Evolutionary conservation across 768 basidiomycete species (phyloP).

Genomic region (Lentinus tigrinus): DNA sequence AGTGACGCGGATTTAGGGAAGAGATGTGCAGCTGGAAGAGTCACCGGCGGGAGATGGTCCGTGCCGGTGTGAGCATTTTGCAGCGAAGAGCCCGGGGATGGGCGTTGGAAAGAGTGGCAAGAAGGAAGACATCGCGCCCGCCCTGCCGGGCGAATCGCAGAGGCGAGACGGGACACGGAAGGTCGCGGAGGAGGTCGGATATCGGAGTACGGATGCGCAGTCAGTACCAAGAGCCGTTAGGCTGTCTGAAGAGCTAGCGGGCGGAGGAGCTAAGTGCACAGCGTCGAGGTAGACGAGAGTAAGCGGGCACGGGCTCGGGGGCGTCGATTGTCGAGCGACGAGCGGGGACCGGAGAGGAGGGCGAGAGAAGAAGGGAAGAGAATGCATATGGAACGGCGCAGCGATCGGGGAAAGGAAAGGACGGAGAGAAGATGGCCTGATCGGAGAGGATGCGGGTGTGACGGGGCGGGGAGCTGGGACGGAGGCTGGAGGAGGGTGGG

Average conservation of each 20-base stretch:
- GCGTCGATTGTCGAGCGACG: neutral
- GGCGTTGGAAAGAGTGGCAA: neutral
- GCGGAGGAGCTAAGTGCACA: neutral
- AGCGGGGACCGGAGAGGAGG: too few species aligned
- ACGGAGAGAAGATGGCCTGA: neutral
- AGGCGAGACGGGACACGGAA: neutral
- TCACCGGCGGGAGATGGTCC: conserved; percentile 9
- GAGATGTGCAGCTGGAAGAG: neutral
- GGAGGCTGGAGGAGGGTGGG: conserved; percentile 1
- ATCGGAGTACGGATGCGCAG: too few species aligned
- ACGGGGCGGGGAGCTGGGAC: conserved; percentile 1
- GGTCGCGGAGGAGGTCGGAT: neutral
- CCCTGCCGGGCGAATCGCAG: neutral
- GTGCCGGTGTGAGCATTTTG: conserved; percentile 14
- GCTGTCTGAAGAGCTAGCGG: too few species aligned
- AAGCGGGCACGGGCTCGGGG: neutral
- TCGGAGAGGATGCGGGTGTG: conserved; percentile 12
- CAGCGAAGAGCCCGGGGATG: neutral
- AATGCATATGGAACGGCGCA: neutral
- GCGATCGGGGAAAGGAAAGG: neutral
- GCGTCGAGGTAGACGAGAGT: too few species aligned
- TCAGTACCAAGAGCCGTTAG: too few species aligned
- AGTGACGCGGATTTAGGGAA: conserved; percentile 23
- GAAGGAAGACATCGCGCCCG: neutral
- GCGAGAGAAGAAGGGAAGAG: too few species aligned